Base-by-base conservation (phyloP, 352 stramenopile species). In the Thalassiosira mediterranea region DNA sequence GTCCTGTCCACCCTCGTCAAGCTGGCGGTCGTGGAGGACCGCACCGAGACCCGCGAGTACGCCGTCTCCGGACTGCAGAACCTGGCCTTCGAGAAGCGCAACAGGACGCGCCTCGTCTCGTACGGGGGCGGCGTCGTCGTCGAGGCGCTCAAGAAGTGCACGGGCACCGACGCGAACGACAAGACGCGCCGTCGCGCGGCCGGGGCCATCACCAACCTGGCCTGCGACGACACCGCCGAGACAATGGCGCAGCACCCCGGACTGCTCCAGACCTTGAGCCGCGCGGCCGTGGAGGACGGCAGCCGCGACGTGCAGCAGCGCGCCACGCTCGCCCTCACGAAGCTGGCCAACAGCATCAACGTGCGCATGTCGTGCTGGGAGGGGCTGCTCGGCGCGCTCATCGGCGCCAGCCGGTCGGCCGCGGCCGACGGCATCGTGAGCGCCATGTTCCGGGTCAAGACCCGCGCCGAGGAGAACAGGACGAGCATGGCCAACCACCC, bases 61-160 rank as follows among this genome's bases (percentile, higher is more conserved):
- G 84, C 81, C 13, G 84, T 93, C 19, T 86, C 83, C 15, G 83
- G 81, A 52, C 60, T 93, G 26, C 87, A 93, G 62, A 93, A 91
- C 69, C 68, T 93, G 29, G 83, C 84, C 4, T 93, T 90, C 64
- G 66, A 83, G 17, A 90, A 93, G 64, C 51, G 77, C 40, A 91
- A 90, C 65, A 58, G 84, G 21, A 59, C 72, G 15, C 64, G 78
- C 13, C 59, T 91, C 0, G 79, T 87, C 3, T 66, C 48, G 0
- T 93, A 85, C 46, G 79, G 79, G n/a, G 46, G 63, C 7, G 82
- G 87, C 15, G 85, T 93, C 26, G 80, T 93, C 1, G 58, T 93
- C n/a, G 83, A 90, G 70, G 83, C 84, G 17, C 56, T 93, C 21
- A 87, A 89, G 56, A 89, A 90, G 34, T 76, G 71, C 8, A 67